Percentiles rank a stretch among this genome's conserved stretches.
Conservation (phyloP, 371 early-diverging fungal species). For the Mucor saturninus region DNA sequence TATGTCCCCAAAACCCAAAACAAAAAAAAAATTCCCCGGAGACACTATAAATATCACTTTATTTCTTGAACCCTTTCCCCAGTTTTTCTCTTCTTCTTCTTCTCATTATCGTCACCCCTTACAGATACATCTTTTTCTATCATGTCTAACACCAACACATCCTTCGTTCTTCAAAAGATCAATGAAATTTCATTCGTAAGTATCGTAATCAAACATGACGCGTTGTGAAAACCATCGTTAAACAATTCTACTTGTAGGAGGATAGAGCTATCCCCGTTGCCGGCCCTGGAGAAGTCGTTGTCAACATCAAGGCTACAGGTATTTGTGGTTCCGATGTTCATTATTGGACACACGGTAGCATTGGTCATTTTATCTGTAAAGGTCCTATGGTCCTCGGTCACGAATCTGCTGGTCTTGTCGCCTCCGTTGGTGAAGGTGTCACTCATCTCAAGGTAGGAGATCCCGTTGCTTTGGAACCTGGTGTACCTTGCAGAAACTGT, state of each 20-base stretch:
- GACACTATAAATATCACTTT: not conserved
- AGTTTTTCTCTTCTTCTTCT: not conserved
- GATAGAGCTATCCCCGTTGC: slow-evolving; percentile 26
- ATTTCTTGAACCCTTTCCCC: not conserved
- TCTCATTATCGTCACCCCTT: not conserved
- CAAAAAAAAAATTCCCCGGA: slow-evolving; percentile 8
- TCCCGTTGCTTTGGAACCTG: slow-evolving; percentile 67
- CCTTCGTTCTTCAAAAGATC: slow-evolving; percentile 28
- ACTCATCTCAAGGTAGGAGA: slow-evolving; percentile 70
- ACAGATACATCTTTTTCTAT: not conserved
- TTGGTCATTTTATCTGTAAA: slow-evolving; percentile 48
- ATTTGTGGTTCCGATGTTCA: slow-evolving; percentile 60
- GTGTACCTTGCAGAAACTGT: slow-evolving; percentile 71
- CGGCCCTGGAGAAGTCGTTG: slow-evolving; percentile 44
- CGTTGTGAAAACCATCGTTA: not conserved
- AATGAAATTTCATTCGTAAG: slow-evolving; percentile 28
- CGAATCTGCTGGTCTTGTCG: slow-evolving; percentile 74
- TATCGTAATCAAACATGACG: not conserved
- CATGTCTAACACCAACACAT: slow-evolving; percentile 24
- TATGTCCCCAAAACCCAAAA: too few relatives aligned
- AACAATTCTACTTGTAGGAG: slow-evolving; percentile 9
- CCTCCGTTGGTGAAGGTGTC: slow-evolving; percentile 60
- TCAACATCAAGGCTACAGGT: slow-evolving; percentile 55
- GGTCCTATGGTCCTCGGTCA: slow-evolving; percentile 80
- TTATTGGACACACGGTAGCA: slow-evolving; percentile 55